Percentiles rank a stretch among this genome's conserved stretches.
These are phyloP conservation scores for Plantago major DNA, from an alignment of 257 asterid genomes.

Conservation along the genomic window DNA sequence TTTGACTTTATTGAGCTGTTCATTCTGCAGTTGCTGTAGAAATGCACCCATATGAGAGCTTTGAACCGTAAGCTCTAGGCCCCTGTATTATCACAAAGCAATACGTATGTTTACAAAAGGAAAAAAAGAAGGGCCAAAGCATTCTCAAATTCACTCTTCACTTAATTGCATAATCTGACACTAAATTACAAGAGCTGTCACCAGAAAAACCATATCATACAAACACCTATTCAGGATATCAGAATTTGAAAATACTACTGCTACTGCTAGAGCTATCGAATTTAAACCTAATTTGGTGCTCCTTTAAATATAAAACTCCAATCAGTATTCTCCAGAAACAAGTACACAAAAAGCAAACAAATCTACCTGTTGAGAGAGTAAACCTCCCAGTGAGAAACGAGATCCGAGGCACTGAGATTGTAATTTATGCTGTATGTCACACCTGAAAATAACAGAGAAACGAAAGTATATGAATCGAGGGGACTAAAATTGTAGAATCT, in stretches of 20 bases:
- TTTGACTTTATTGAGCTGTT: slow-evolving; percentile 53
- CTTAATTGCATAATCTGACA: too few species aligned
- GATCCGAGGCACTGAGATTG: slow-evolving; percentile 82
- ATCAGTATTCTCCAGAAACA: background rate
- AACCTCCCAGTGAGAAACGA: slow-evolving; percentile 86
- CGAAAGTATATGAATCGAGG: slow-evolving; percentile 8
- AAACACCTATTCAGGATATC: too few species aligned
- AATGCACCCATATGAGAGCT: slow-evolving; percentile 85
- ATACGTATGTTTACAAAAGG: slow-evolving; percentile 1
- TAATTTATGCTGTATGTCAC: slow-evolving; percentile 73
- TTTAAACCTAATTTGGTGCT: too few species aligned
- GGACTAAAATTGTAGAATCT: background rate
- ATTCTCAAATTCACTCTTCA: too few species aligned
- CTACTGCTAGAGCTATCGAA: too few species aligned
- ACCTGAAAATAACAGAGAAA: slow-evolving; percentile 33
- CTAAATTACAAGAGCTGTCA: too few species aligned
- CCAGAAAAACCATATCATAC: too few species aligned
- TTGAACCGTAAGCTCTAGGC: slow-evolving; percentile 54
- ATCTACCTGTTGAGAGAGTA: slow-evolving; percentile 78
- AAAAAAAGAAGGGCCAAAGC: background rate
- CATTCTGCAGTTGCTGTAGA: slow-evolving; percentile 72
- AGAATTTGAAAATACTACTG: too few species aligned
- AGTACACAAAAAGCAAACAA: background rate
- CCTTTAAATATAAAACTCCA: background rate
- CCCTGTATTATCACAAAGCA: slow-evolving; percentile 36